A percentile compares a stretch with the other conserved stretches of the same genome.
These are phyloP conservation scores for Infundibulicybe gibba DNA, from an alignment of 768 basidiomycete genomes.

Conservation along the genomic window DNA sequence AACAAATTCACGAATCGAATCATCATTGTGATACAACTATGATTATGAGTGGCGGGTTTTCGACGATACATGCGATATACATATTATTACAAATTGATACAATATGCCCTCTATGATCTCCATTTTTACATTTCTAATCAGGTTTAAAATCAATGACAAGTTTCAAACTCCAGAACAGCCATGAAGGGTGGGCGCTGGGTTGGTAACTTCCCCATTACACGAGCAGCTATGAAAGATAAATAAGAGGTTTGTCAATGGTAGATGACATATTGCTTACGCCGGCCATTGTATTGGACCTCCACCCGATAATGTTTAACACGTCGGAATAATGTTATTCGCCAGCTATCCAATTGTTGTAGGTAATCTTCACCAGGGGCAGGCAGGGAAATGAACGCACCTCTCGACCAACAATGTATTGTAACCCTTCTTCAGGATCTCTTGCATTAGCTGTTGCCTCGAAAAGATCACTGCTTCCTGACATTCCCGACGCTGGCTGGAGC, in stretches of 20 bases:
- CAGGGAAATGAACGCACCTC: slow-evolving; percentile 39
- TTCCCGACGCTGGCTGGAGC: slow-evolving; percentile 38
- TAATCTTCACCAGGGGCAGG: neutral
- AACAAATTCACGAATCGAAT: neutral
- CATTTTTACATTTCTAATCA: too few species aligned
- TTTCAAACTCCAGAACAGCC: slow-evolving; percentile 44
- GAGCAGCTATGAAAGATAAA: slow-evolving; percentile 41
- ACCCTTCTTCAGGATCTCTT: slow-evolving; percentile 48
- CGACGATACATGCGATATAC: too few species aligned
- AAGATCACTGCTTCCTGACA: slow-evolving; percentile 54
- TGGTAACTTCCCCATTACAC: slow-evolving; percentile 43
- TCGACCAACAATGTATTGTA: slow-evolving; percentile 66
- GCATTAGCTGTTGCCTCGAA: slow-evolving; percentile 60
- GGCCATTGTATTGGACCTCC: slow-evolving; percentile 66
- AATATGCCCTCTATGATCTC: too few species aligned
- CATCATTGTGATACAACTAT: neutral
- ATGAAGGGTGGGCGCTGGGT: slow-evolving; percentile 62
- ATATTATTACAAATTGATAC: too few species aligned
- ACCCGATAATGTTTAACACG: slow-evolving; percentile 60
- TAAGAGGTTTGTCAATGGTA: slow-evolving; percentile 4
- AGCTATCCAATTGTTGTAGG: slow-evolving; percentile 34
- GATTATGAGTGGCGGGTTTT: neutral
- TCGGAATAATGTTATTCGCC: slow-evolving; percentile 64
- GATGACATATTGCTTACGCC: slow-evolving; percentile 35
- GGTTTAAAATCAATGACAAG: slow-evolving; percentile 19